Percentiles rank a stretch among this genome's conserved stretches.
phyloP scores from a whole-genome alignment of 805 yeast genomes.

The Ogataea kodamae region DNA sequence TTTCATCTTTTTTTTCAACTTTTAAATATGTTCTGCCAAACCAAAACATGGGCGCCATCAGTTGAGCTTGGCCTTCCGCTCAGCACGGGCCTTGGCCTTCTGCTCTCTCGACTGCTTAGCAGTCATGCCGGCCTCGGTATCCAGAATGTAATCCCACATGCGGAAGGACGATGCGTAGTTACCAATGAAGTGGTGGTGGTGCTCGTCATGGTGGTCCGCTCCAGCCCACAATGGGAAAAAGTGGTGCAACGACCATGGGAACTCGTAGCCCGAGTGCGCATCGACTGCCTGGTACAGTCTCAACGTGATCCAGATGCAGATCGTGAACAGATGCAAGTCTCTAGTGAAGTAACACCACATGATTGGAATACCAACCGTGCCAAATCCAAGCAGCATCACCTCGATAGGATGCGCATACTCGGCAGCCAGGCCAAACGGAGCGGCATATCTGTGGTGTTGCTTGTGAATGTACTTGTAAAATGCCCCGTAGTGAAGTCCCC shows the following conservation, averaged over 20 bases:
- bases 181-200: constrained; percentile 93
- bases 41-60: constrained; percentile 1
- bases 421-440: constrained; percentile 96
- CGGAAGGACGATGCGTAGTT: constrained; percentile 93
- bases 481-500: constrained; percentile 81
- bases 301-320: constrained; percentile 80
- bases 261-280: constrained; percentile 96
- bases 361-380: constrained; percentile 95
- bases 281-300: constrained; percentile 96
- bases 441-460: constrained; percentile 97
- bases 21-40: constrained; percentile 1
- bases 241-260: constrained; percentile 94
- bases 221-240: constrained; percentile 97
- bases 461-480: constrained; percentile 93
- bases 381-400: constrained; percentile 85
- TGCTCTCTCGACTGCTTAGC: constrained; percentile 73
- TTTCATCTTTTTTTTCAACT: constrained; percentile 2
- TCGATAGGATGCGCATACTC: constrained; percentile 98
- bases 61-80: constrained; percentile 33
- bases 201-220: constrained; percentile 97
- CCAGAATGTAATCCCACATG: constrained; percentile 88
- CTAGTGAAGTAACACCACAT: constrained; percentile 73
- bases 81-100: constrained; percentile 55
- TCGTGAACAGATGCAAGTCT: constrained; percentile 83
- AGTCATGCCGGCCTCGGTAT: constrained; percentile 86